Evolutionary conservation across 768 basidiomycete genomes (phyloP).

Genomic region (Mycena rebaudengoi): DNA sequence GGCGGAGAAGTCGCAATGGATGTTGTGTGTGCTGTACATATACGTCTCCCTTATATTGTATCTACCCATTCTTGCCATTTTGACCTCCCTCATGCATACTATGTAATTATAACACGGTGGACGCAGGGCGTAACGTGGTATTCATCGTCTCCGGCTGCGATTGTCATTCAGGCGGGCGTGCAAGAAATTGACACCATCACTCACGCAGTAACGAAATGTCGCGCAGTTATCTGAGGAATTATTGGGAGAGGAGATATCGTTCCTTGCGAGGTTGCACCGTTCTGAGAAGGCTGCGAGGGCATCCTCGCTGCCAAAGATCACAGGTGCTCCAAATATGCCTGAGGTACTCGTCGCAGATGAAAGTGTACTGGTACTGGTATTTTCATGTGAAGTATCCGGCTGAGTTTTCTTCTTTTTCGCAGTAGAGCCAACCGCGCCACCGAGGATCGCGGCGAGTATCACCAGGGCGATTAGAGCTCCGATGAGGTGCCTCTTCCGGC

Average conservation of each 20-base stretch:
- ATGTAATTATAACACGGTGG: background rate
- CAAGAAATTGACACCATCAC: background rate
- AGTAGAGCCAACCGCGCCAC: slow-evolving; percentile 10
- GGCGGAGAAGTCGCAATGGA: background rate
- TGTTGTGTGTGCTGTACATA: background rate
- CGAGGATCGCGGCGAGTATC: slow-evolving; percentile 15
- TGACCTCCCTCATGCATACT: background rate
- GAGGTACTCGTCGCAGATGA: background rate
- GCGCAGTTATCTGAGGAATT: background rate
- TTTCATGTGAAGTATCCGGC: background rate
- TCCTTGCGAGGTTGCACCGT: background rate
- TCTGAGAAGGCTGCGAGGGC: background rate
- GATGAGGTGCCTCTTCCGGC: background rate
- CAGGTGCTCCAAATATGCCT: background rate
- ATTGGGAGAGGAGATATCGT: background rate
- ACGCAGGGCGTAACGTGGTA: background rate
- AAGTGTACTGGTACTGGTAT: background rate
- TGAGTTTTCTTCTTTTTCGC: background rate
- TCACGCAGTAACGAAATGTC: slow-evolving; percentile 9
- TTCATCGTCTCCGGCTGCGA: slow-evolving; percentile 9
- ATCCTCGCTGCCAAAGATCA: background rate
- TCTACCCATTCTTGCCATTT: too few relatives aligned
- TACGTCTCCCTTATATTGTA: background rate
- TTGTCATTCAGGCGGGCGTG: too few relatives aligned
- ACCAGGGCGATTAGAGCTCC: slow-evolving; percentile 1